These are phyloP conservation scores for Citrus glauca DNA, from an alignment of 345 rosid genomes.

Conservation along the genomic window DNA sequence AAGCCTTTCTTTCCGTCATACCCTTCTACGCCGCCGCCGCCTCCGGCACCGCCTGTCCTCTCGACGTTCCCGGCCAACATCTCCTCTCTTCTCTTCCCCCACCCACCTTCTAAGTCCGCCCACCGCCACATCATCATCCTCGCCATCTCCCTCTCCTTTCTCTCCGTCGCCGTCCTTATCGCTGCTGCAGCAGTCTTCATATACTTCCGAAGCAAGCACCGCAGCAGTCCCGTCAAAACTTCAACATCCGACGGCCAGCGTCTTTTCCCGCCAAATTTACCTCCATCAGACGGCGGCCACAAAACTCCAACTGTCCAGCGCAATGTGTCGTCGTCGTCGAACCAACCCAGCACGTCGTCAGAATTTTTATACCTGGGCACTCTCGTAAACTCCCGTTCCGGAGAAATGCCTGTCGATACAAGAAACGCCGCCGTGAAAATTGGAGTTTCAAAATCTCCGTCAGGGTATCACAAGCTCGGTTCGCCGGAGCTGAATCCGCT, in stretches of 20 bases:
- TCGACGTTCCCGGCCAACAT: conserved; percentile 91
- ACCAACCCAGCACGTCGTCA: conserved; percentile 43
- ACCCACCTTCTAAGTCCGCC: conserved; percentile 31
- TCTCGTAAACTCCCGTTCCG: conserved; percentile 40
- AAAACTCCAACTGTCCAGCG: conserved; percentile 26
- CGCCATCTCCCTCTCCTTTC: conserved; percentile 49
- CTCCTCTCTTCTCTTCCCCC: conserved; percentile 70
- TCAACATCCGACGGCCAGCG: conserved; percentile 52
- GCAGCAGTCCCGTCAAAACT: conserved; percentile 33
- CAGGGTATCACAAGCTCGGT: conserved; percentile 52
- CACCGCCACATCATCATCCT: conserved; percentile 35
- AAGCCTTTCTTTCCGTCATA: conserved; percentile 48
- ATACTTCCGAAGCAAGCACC: conserved; percentile 36
- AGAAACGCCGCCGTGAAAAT: conserved; percentile 38
- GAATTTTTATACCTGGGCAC: conserved; percentile 93
- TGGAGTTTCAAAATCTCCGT: conserved; percentile 38
- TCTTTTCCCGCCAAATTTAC: conserved; percentile 58
- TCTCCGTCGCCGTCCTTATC: conserved; percentile 48
- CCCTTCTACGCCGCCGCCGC: conserved; percentile 41
- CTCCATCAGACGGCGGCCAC: conserved; percentile 51
- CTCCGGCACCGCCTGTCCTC: conserved; percentile 35
- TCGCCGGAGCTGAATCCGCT: conserved; percentile 93
- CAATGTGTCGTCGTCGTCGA: conserved; percentile 31
- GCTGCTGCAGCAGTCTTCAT: conserved; percentile 37
- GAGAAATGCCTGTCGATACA: conserved; percentile 24